phyloP scores from a whole-genome alignment of 345 rosid genomes.

The Pistacia atlantica region DNA sequence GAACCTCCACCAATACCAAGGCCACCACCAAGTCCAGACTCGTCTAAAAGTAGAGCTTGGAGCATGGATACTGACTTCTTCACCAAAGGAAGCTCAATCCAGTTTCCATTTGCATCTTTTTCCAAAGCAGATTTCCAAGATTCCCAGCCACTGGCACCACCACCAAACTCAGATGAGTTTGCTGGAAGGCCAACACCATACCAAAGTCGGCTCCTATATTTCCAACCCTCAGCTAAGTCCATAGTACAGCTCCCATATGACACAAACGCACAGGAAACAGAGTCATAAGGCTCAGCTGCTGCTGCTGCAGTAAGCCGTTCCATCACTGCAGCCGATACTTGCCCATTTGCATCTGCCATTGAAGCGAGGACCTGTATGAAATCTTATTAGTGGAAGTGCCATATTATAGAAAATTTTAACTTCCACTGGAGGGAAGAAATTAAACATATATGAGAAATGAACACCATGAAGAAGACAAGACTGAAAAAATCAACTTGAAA shows the following conservation, averaged over 20 bases:
- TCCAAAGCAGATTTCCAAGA: constrained; percentile 84
- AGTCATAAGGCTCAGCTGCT: constrained; percentile 97
- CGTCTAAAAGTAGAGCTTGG: constrained; percentile 91
- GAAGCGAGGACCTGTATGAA: constrained; percentile 84
- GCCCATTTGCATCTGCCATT: constrained; percentile 98
- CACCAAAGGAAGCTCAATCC: constrained; percentile 95
- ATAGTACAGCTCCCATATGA: constrained; percentile 95
- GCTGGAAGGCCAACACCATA: constrained; percentile 89
- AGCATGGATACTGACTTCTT: constrained; percentile 97
- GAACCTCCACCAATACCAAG: constrained; percentile 99
- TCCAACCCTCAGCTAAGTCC: constrained; percentile 98
- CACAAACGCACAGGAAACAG: constrained; percentile 97
- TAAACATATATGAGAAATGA: constrained; percentile 5
- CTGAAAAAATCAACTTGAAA: constrained; percentile 1
- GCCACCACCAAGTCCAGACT: constrained; percentile 99
- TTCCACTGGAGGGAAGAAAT: constrained; percentile 10
- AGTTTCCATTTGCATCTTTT: constrained; percentile 89
- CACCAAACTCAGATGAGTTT: constrained; percentile 64
- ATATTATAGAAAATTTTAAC: constrained; percentile 8
- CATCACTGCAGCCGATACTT: constrained; percentile 83
- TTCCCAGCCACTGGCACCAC: constrained; percentile 96
- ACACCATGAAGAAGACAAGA: constrained; percentile 3
- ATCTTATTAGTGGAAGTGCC: constrained; percentile 20
- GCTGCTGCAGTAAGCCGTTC: constrained; percentile 97
- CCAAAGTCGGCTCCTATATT: constrained; percentile 95